These are phyloP conservation scores for Ceratonia siliqua DNA, from an alignment of 306 rosid genomes.

Conservation along the genomic window DNA sequence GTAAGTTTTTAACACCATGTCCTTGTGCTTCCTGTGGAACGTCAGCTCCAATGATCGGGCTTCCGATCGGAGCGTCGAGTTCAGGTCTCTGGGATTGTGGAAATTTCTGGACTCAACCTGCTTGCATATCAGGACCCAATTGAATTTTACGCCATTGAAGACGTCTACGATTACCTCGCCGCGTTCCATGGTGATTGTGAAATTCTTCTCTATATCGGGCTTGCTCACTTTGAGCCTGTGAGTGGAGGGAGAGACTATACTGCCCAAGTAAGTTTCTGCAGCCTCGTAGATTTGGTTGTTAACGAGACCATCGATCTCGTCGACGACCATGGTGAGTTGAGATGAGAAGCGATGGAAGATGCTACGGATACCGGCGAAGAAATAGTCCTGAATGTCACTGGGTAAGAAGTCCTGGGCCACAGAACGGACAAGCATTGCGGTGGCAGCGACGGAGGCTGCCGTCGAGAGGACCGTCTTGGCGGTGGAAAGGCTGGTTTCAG, in stretches of 20 bases:
- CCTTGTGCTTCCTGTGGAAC: constrained; percentile 62
- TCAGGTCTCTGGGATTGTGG: constrained; percentile 37
- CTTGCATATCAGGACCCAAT: constrained; percentile 50
- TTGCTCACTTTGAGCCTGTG: constrained; percentile 51
- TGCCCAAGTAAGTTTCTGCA: constrained; percentile 56
- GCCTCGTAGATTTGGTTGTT: constrained; percentile 66
- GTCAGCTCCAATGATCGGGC: constrained; percentile 51
- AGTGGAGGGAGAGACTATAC: constrained; percentile 53
- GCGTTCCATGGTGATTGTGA: constrained; percentile 51
- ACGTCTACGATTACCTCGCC: constrained; percentile 43
- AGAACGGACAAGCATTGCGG: constrained; percentile 55
- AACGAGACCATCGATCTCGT: constrained; percentile 66
- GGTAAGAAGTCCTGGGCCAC: constrained; percentile 62
- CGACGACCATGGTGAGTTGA: constrained; percentile 58
- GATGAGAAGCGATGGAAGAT: constrained; percentile 48
- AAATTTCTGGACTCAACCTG: constrained; percentile 21
- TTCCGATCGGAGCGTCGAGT: constrained; percentile 50
- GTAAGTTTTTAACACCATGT: constrained; percentile 48
- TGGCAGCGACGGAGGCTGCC: constrained; percentile 64
- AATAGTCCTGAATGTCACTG: constrained; percentile 35
- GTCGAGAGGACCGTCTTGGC: constrained; percentile 58
- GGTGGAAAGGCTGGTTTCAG: constrained; percentile 45
- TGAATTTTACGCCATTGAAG: constrained; percentile 52
- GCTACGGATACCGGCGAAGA: constrained; percentile 31
- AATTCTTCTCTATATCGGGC: constrained; percentile 41